These are phyloP conservation scores for Plasmodium reichenowi DNA, from an alignment of 169 alveolate genomes.

Conservation along the genomic window DNA sequence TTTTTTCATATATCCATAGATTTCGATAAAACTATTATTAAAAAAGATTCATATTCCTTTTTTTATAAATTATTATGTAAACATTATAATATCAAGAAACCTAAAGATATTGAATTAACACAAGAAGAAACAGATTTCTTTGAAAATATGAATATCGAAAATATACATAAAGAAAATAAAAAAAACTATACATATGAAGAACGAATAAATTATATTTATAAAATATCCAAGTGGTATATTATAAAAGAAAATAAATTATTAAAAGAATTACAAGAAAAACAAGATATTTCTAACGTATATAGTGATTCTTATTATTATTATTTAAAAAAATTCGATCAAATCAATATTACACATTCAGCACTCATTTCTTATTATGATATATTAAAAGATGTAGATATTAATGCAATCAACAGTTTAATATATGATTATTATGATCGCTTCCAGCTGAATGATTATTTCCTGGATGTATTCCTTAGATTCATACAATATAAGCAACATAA, in stretches of 20 bases:
- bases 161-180: constrained; percentile 10
- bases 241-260: constrained; percentile 7
- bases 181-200: constrained; percentile 20
- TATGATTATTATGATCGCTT: constrained; percentile 43
- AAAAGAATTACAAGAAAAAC: background rate
- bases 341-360: constrained; percentile 1
- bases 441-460: constrained; percentile 35
- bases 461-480: constrained; percentile 23
- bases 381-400: constrained; percentile 44
- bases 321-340: constrained; percentile 9
- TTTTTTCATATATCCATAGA: constrained; percentile 44
- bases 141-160: constrained; percentile 17
- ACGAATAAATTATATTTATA: constrained; percentile 1
- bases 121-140: constrained; percentile 39
- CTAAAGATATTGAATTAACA: background rate
- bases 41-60: constrained; percentile 33
- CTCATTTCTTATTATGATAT: constrained; percentile 39
- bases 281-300: constrained; percentile 9
- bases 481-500: constrained; percentile 30
- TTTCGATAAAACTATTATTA: constrained; percentile 65
- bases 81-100: background rate
- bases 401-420: constrained; percentile 9
- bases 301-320: constrained; percentile 46
- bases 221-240: constrained; percentile 18
- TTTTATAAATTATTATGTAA: constrained; percentile 25